Base-by-base conservation (phyloP, 306 rosid genomes). In the Lathyrus aphaca region DNA sequence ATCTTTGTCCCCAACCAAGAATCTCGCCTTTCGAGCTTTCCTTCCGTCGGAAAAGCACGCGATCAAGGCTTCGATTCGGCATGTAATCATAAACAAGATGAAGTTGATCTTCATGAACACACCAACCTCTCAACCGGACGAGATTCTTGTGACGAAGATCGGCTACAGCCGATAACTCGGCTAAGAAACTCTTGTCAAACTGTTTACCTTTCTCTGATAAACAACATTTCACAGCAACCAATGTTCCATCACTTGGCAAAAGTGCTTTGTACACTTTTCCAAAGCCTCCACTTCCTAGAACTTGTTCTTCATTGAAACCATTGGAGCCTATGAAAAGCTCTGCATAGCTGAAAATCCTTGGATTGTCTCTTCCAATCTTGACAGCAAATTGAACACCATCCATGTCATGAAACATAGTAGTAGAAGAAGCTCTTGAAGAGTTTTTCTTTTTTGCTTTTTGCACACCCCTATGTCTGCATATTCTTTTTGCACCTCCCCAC, bases 71-170 rank as follows among this genome's bases (percentile, higher is more conserved):
- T 6, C 83, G 90, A 61, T 90, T 94, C 0, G 92, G 95, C 97
- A 94, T 90, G 85, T 84, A 94, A 60, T 94, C 98, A 57, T 90
- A 94, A 21, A 90, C 98, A 77, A 94, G 81, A 45, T 79, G 69
- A 62, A 94, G 6, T 39, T 80, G 89, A 21, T 93, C 87, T 23
- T 93, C 98, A 74, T 94, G 80, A 48, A 88, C 89, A 77, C 98
- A 88, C 98, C 98, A 94, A 0, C 98, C 98, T 51, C 97, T 83
- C 8, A 94, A 54, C 81, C 90, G 79, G 17, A 94, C 98, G 64
- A 94, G 98, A 48, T 94, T 94, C 82, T 85, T 81, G 57, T 94
- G 98, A n/a, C 98, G 96, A 39, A 94, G 94, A 69, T 88, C 94
- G 1, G 97, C 96, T 23, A 94, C 98, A 0, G 98, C 96, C 18